A percentile compares a stretch with the other conserved stretches of the same genome.
Conservation (phyloP, 352 stramenopile genomes). For the Discostella stelligera region DNA sequence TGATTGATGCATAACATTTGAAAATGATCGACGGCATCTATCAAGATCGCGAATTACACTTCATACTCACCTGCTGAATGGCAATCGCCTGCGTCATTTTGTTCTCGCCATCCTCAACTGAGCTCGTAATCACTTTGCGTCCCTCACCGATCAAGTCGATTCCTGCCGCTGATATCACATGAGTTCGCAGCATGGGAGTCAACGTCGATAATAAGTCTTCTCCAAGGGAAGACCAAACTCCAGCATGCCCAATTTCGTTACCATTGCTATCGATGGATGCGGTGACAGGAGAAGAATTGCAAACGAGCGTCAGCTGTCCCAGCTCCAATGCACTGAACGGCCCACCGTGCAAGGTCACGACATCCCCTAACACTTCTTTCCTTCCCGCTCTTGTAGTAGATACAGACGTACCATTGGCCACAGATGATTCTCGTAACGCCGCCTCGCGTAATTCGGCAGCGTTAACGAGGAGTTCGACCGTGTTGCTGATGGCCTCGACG, state of each 20-base stretch:
- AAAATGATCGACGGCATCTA: too few species aligned
- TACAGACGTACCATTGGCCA: conserved; percentile 8
- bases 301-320: conserved; percentile 38
- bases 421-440: conserved; percentile 32
- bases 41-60: not conserved
- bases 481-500: conserved; percentile 10
- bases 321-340: conserved; percentile 46
- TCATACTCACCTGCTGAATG: conserved; percentile 37
- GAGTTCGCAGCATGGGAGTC: conserved; percentile 57
- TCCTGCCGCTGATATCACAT: conserved; percentile 52
- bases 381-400: not conserved
- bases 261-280: not conserved
- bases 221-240: conserved; percentile 55
- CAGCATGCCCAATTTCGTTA: not conserved
- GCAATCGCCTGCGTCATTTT: conserved; percentile 36
- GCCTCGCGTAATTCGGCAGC: conserved; percentile 41
- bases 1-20: too few species aligned
- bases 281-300: not conserved
- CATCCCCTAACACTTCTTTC: conserved; percentile 9
- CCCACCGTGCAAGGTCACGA: conserved; percentile 23
- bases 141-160: conserved; percentile 70
- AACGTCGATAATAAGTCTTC: conserved; percentile 56
- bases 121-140: conserved; percentile 34
- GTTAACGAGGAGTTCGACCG: conserved; percentile 46
- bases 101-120: conserved; percentile 9